Evolutionary conservation across 2,329 filamentous ascomycete genomes (phyloP), one percentile per base, ranked within the genome.

Genomic region (Orbilia quercus): DNA sequence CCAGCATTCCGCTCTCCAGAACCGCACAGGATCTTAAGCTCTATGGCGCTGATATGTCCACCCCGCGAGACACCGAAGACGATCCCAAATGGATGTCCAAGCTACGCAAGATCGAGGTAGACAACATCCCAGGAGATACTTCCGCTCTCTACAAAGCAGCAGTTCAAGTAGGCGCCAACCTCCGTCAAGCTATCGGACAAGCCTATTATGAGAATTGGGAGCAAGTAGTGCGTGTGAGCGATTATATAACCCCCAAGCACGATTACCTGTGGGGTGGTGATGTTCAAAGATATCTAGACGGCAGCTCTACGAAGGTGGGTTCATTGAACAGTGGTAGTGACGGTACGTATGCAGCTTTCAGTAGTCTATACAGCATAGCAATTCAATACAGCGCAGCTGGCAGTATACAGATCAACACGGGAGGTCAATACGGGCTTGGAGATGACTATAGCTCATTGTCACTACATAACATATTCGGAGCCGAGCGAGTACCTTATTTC

Each of bases 391-490:
- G n/a, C n/a, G n/a, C n/a, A n/a, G n/a, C n/a, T n/a, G n/a, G n/a
- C n/a, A n/a, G n/a, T n/a, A n/a, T n/a, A n/a, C n/a, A n/a, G n/a
- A n/a, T n/a, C n/a, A n/a, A 12, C 34, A 40, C n/a, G 6, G 7
- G 16, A 1, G 47, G 48, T 31, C 28, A 5, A 16, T 23, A 3
- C 40, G 9, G 14, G 1, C 12, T 57, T 5, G 9, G 16, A 11
- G 22, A 58, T 23, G 47, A 53, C 3, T 69, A 51, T 34, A 48
- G 18, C 28, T 28, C 40, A 20, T 23, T 51, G 12, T 50, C 9
- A 2, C 23, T 69, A 7, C 38, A 40, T 16, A 69, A 69, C 28
- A 16, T 34, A 4, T 14, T 28, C 36, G 64, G 64, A 12, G 22
- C 16, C 6, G 9, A 31, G 28, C 9, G 38, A 12, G 16, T 47